Conservation (phyloP, 352 stramenopile genomes). For the Pythium pyrilobum region DNA sequence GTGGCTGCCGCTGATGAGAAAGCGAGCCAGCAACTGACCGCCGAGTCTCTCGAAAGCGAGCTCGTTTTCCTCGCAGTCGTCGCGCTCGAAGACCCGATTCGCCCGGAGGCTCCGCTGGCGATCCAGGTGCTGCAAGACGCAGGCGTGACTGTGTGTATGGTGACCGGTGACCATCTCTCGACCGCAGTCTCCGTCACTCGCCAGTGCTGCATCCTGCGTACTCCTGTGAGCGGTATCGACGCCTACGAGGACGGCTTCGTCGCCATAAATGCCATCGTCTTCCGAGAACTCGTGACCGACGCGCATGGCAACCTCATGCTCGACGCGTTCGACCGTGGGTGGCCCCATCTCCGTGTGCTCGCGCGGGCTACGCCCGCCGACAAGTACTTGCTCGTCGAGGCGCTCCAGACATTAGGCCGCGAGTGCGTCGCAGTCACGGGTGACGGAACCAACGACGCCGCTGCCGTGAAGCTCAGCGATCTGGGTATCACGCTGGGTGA, state of each 20-base stretch:
- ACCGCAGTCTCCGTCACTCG: constrained; percentile 87
- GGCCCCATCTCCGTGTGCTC: constrained; percentile 79
- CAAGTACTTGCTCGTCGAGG: constrained; percentile 88
- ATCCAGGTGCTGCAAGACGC: constrained; percentile 87
- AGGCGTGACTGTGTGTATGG: constrained; percentile 89
- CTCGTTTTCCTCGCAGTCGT: neutral
- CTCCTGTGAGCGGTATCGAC: constrained; percentile 13
- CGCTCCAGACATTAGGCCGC: constrained; percentile 50
- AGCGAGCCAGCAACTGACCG: too few species aligned
- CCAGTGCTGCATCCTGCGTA: constrained; percentile 83
- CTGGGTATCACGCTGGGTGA: constrained; percentile 64
- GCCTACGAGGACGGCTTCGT: neutral
- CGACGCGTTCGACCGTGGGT: constrained; percentile 71
- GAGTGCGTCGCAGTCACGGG: constrained; percentile 64
- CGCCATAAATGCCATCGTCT: constrained; percentile 39
- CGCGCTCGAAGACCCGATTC: too few species aligned
- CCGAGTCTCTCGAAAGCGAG: too few species aligned
- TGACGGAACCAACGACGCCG: constrained; percentile 65
- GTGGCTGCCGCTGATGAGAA: too few species aligned
- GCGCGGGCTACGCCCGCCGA: constrained; percentile 86
- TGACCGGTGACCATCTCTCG: constrained; percentile 88
- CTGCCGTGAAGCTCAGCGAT: constrained; percentile 63
- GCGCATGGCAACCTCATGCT: constrained; percentile 44
- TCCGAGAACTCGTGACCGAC: constrained; percentile 41
- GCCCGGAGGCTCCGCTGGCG: too few species aligned